phyloP scores from a whole-genome alignment of 306 rosid species.

The Prunus persica region Prunus_persica_NCBIv2 NC_034014.1:13941001-13941500 shows the following conservation, averaged over 20 bases:
- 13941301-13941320: too few species aligned
- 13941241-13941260: not conserved
- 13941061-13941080: not conserved
- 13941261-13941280: not conserved
- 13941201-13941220: not conserved
- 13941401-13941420: not conserved
- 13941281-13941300: not conserved
- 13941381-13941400: not conserved
- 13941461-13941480: not conserved
- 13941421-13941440: not conserved
- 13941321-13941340: not conserved
- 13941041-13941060: not conserved
- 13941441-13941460: not conserved
- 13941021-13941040: not conserved
- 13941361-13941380: not conserved
- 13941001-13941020: not conserved
- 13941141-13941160: not conserved
- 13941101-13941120: not conserved
- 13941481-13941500: not conserved
- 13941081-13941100: not conserved
- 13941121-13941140: too few species aligned
- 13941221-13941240: not conserved
- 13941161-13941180: not conserved
- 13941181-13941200: constrained; percentile 1
- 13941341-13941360: not conserved